Conservation (phyloP, 2,329 filamentous ascomycete species). For the Fusarium sp. region DNA sequence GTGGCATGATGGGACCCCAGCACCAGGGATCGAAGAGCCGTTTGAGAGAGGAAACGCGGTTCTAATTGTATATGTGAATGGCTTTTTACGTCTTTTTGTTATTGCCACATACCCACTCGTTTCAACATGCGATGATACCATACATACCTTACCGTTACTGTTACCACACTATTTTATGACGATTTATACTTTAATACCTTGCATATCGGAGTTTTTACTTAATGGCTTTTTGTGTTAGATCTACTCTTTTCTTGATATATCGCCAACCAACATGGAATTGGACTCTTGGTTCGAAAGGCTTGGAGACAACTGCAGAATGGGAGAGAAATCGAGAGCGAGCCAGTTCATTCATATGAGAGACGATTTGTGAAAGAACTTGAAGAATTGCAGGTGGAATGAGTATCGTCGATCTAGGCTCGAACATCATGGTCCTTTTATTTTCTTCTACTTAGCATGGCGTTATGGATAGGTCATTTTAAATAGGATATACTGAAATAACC, state of each 20-base stretch:
- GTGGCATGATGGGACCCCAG: constrained; percentile 59
- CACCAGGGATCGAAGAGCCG: constrained; percentile 65
- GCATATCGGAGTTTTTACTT: constrained; percentile 30
- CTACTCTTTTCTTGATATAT: constrained; percentile 21
- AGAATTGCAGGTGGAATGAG: neutral
- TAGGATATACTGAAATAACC: constrained; percentile 1
- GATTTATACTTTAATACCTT: constrained; percentile 42
- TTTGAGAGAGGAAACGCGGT: constrained; percentile 65
- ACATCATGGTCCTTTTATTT: constrained; percentile 5
- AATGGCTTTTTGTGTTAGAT: constrained; percentile 10
- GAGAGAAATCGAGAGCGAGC: neutral
- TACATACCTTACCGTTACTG: constrained; percentile 19
- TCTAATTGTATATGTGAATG: constrained; percentile 48
- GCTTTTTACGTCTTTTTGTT: constrained; percentile 43
- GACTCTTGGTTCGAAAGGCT: constrained; percentile 3
- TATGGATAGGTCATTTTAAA: constrained; percentile 17
- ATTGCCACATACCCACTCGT: constrained; percentile 50
- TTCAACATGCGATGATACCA: constrained; percentile 48
- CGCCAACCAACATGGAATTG: neutral
- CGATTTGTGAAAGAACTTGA: neutral
- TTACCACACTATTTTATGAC: constrained; percentile 35
- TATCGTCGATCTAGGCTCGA: constrained; percentile 10
- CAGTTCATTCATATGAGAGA: constrained; percentile 2
- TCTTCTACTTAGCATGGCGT: constrained; percentile 30
- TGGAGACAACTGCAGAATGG: neutral